Evolutionary conservation across 805 yeast species (phyloP).

Genomic region (Sugiyamaella mastotermitis): DNA sequence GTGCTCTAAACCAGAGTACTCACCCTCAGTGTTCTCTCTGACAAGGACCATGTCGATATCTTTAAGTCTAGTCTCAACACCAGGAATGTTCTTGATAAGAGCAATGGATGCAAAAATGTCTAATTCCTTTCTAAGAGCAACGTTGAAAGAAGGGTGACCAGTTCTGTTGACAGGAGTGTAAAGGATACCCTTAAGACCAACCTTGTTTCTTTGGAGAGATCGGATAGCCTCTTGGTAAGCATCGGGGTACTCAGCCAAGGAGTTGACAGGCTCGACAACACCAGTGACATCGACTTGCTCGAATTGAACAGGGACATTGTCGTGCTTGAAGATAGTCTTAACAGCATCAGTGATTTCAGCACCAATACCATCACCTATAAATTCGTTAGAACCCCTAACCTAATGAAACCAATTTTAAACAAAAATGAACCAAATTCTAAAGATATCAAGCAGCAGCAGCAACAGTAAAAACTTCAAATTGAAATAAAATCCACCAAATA

Average conservation of each 20-base stretch:
- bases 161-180: constrained; percentile 81
- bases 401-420: too few species aligned
- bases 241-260: constrained; percentile 38
- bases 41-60: constrained; percentile 90
- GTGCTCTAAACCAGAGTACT: constrained; percentile 97
- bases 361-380: constrained; percentile 90
- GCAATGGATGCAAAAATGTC: constrained; percentile 94
- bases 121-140: constrained; percentile 91
- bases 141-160: constrained; percentile 81
- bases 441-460: too few species aligned
- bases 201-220: constrained; percentile 90
- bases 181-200: constrained; percentile 94
- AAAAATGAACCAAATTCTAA: too few species aligned
- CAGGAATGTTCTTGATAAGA: constrained; percentile 89
- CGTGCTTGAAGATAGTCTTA: constrained; percentile 78
- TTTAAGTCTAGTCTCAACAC: constrained; percentile 83
- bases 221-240: constrained; percentile 80
- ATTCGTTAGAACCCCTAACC: constrained; percentile 2
- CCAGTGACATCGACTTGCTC: constrained; percentile 65
- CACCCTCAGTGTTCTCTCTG: constrained; percentile 87
- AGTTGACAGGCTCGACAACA: constrained; percentile 32
- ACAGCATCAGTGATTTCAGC: constrained; percentile 93
- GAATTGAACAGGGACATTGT: constrained; percentile 90
- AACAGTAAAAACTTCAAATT: too few species aligned
- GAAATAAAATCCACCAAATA: too few species aligned